Conservation (phyloP, 805 yeast genomes). For the Huiozyma naganishii region DNA sequence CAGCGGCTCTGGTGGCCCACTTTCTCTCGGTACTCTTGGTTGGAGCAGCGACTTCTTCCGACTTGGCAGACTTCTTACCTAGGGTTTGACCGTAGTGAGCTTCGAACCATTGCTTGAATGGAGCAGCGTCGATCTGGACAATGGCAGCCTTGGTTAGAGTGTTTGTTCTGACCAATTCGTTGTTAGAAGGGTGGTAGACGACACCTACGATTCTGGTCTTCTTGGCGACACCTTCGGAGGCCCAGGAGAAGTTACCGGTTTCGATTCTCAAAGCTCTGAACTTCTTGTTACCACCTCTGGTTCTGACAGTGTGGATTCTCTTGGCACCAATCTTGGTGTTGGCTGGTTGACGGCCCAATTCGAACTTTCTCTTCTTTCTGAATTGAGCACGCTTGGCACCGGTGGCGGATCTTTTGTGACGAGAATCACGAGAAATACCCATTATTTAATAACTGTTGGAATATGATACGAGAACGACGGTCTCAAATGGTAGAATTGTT, state of each 20-base stretch:
- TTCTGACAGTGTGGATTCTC: slow-evolving; percentile 98
- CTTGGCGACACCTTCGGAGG: slow-evolving; percentile 94
- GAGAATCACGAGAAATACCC: slow-evolving; percentile 99
- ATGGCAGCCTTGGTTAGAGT: slow-evolving; percentile 97
- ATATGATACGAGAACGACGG: background rate
- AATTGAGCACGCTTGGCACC: slow-evolving; percentile 99
- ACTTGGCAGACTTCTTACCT: slow-evolving; percentile 58
- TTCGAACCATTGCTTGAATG: slow-evolving; percentile 99
- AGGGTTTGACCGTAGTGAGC: slow-evolving; percentile 89
- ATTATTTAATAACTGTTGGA: slow-evolving; percentile 38
- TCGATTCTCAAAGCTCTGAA: slow-evolving; percentile 99
- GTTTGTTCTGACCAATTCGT: slow-evolving; percentile 99
- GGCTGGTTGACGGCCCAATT: slow-evolving; percentile 98
- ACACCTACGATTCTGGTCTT: slow-evolving; percentile 98
- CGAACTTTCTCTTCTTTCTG: slow-evolving; percentile 99
- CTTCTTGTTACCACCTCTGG: slow-evolving; percentile 99
- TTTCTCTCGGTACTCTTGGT: slow-evolving; percentile 80
- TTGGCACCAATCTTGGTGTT: slow-evolving; percentile 98
- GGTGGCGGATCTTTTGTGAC: slow-evolving; percentile 99
- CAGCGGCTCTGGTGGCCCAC: slow-evolving; percentile 83
- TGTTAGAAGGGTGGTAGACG: slow-evolving; percentile 98
- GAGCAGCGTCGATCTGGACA: slow-evolving; percentile 99
- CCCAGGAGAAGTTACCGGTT: slow-evolving; percentile 99
- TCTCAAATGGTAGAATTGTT: slow-evolving; percentile 2
- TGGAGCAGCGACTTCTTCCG: slow-evolving; percentile 53